Evolutionary conservation across 331 rosid genomes (phyloP).

Genomic region (Spiraea crenata): DNA sequence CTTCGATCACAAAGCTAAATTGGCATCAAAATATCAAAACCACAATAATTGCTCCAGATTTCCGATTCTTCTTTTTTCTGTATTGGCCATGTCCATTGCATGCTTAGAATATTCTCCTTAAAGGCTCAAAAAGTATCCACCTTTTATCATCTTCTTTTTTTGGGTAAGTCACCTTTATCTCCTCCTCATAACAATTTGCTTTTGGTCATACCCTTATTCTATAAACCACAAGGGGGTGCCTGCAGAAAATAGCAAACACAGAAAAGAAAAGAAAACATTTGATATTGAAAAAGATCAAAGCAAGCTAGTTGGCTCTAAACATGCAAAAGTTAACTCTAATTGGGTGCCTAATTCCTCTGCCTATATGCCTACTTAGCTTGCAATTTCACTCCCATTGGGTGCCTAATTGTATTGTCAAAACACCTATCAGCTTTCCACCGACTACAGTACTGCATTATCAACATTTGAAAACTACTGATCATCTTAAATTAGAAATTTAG

Average conservation of each 20-base stretch:
- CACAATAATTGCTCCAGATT: slow-evolving; percentile 6
- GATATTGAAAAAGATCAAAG: no score
- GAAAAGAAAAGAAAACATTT: no score
- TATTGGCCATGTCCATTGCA: background rate
- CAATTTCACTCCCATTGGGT: background rate
- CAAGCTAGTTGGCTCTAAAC: no score
- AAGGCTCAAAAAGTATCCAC: background rate
- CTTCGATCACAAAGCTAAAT: background rate
- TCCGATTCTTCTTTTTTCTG: slow-evolving; percentile 8
- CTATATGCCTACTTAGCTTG: background rate
- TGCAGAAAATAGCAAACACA: no score
- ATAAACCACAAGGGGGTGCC: no score
- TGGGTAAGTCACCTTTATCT: no score
- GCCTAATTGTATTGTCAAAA: background rate
- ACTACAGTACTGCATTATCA: background rate
- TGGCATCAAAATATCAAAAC: slow-evolving; percentile 6
- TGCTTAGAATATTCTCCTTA: slow-evolving; percentile 12
- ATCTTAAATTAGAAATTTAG: slow-evolving; percentile 1
- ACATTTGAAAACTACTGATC: background rate
- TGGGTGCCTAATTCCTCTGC: background rate
- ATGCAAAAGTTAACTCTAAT: background rate
- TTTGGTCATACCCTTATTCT: no score
- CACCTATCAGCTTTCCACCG: slow-evolving; percentile 10
- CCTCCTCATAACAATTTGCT: background rate
- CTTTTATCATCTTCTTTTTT: background rate